Evolutionary conservation across 1,284 basidiomycete species (phyloP), one percentile per base, ranked within the genome.

Genomic region (Ceratobasidium sp.): DNA sequence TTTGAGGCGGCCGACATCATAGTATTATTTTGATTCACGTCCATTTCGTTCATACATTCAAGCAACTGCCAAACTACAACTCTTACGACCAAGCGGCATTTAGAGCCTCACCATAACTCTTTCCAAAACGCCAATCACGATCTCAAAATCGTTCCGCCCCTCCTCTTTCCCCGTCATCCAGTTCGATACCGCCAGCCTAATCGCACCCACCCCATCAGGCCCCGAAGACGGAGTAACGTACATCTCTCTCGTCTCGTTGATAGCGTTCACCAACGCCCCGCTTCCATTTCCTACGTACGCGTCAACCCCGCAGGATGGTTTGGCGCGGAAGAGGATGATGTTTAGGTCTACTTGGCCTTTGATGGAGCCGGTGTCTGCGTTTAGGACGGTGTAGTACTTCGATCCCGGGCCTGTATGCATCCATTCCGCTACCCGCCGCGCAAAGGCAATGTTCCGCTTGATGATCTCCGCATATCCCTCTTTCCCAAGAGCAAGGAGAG

Each of bases 181-280:
- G 78, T 87, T 86, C 24, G 82, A 82, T 8, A 87, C 85, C 0
- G 86, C 86, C 22, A 87, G 74, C 73, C 86, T 78, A 0, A 85
- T 81, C 1, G 84, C 86, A 0, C 82, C 81, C n/a, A n/a, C n/a
- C n/a, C n/a, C n/a, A n/a, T n/a, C n/a, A n/a, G n/a, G n/a, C 17
- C 78, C 41, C 0, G 84, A 84, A 19, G 79, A 79, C 0, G 80
- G 81, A 9, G 83, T 84, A 2, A 85, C 83, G 73, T 86, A 87
- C 54, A 86, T 81, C 73, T 78, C 79, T 24, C 83, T 77, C 6
- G 80, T 81, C 3, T 72, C 79, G 71, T 87, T 87, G 77, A 87
- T 82, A 1, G 79, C 81, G 15, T 78, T 73, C 0, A 82, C 79
- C 22, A 87, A 78, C 14, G 69, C 72, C 0, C 77, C 75, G 0